Evolutionary conservation across 176 grass and related monocot genomes (phyloP).

Genomic region (Aechmea fasciata): DNA sequence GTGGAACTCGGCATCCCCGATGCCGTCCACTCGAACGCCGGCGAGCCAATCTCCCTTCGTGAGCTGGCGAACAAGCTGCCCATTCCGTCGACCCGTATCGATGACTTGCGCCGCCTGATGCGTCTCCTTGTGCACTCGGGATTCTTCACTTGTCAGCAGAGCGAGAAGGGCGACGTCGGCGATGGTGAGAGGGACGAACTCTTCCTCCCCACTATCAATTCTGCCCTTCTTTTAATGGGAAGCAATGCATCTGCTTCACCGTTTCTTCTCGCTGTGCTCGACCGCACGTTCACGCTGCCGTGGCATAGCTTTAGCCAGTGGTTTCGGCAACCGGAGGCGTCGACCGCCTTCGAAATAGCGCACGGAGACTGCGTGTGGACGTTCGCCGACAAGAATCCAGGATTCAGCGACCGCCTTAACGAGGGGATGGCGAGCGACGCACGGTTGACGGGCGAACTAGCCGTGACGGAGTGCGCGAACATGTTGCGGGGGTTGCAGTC

Average conservation of each 20-base stretch:
- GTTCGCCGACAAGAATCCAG: neutral
- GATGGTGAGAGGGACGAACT: neutral
- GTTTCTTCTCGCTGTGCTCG: neutral
- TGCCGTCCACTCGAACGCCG: slow-evolving; percentile 12
- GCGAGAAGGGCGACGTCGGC: neutral
- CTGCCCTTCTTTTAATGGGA: no score
- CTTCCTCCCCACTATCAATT: slow-evolving; percentile 2
- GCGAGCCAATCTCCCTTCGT: slow-evolving; percentile 6
- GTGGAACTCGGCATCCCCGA: slow-evolving; percentile 23
- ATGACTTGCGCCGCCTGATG: slow-evolving; percentile 19
- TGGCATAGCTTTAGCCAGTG: neutral
- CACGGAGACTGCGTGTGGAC: slow-evolving; percentile 4
- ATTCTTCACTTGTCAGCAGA: neutral
- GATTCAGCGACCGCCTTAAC: neutral
- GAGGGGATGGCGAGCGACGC: slow-evolving; percentile 3
- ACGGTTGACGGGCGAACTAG: neutral
- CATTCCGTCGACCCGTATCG: neutral
- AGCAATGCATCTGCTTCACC: no score
- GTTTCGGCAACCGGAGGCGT: neutral
- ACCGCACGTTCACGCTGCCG: neutral
- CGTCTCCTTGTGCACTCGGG: slow-evolving; percentile 8
- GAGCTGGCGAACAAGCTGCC: neutral
- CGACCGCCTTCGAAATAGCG: neutral
- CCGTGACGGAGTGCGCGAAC: neutral
- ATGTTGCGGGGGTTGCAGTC: slow-evolving; percentile 7